These are phyloP conservation scores for Calamus simplicifolius DNA, from an alignment of 176 grass and related monocot genomes.

Conservation along the genomic window DNA sequence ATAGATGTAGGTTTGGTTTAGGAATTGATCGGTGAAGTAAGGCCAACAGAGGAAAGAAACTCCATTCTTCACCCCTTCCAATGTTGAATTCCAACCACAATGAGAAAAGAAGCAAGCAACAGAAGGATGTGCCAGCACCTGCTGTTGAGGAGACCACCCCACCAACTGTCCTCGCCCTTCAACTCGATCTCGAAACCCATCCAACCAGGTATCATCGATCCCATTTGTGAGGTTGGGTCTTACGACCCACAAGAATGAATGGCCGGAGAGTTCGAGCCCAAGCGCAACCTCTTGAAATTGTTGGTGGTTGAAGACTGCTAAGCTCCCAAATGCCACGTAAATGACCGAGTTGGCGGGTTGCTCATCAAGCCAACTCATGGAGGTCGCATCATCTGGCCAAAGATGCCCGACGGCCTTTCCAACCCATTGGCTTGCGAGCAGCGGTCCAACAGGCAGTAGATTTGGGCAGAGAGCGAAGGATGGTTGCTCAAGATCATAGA, in stretches of 20 bases:
- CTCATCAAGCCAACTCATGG: slow-evolving; percentile 40
- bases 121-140: slow-evolving; percentile 46
- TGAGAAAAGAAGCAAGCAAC: slow-evolving; percentile 73
- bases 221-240: slow-evolving; percentile 35
- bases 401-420: slow-evolving; percentile 33
- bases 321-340: slow-evolving; percentile 65
- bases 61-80: slow-evolving; percentile 56
- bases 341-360: slow-evolving; percentile 29
- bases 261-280: slow-evolving; percentile 31
- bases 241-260: slow-evolving; percentile 72
- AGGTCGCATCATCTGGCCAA: slow-evolving; percentile 39
- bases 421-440: slow-evolving; percentile 14
- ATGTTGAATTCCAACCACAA: slow-evolving; percentile 72
- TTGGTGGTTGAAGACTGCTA: slow-evolving; percentile 23
- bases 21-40: slow-evolving; percentile 67
- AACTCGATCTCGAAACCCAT: slow-evolving; percentile 20
- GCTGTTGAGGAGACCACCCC: slow-evolving; percentile 59
- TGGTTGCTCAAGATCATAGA: slow-evolving; percentile 33
- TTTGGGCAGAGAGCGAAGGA: slow-evolving; percentile 21
- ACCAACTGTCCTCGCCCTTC: slow-evolving; percentile 37
- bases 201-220: slow-evolving; percentile 24
- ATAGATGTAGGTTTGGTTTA: slow-evolving; percentile 57
- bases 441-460: slow-evolving; percentile 32
- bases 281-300: slow-evolving; percentile 48
- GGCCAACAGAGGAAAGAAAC: slow-evolving; percentile 72